Base-by-base conservation (phyloP, 2,329 filamentous ascomycete species). In the Parastagonospora avenae region DNA sequence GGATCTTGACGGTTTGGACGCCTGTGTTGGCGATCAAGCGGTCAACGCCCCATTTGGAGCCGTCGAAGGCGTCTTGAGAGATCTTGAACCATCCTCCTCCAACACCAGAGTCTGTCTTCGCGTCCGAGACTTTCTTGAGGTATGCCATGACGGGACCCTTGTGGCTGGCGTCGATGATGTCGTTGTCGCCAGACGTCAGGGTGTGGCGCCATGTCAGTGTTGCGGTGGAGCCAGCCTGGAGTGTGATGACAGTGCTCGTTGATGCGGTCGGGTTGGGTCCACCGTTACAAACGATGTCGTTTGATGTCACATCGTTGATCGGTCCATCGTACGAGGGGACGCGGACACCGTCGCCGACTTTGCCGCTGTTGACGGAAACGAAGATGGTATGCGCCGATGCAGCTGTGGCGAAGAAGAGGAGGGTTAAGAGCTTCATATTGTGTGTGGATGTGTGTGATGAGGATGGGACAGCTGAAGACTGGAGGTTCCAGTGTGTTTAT, bases 141-240 rank as follows among this genome's bases (percentile, higher is more conserved):
- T 85, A 85, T 0, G 81, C 82, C 66, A 83, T 73, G 0, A 80
- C 81, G 15, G 82, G 82, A 1, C 82, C 82, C 58, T 82, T 77
- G 70, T 86, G 83, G 31, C 75, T 78, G 1, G 79, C 62, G 48
- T 85, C 83, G 72, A 86, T 83, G 33, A 85, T 77, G 56, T 86
- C 81, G 49, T 68, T 67, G 1, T 77, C 55, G 4, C 79, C 80
- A 0, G 62, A 63, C 4, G 67, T 71, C 10, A 85, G 72, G 1
- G 82, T 85, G 71, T 86, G 82, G 52, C 83, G 75, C 83, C 83
- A 86, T 51, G 81, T 76, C 5, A 82, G 80, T 8, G 77, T 79
- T 2, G 84, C 78, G 1, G 74, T 79, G 15, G 74, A 74, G 12
- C 82, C 82, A 6, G 81, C 69, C 50, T 69, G 64, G 0, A 72